A percentile compares a stretch with the other conserved stretches of the same genome.
Conservation (phyloP, 306 rosid genomes). For the Psophocarpus tetragonolobus region DNA sequence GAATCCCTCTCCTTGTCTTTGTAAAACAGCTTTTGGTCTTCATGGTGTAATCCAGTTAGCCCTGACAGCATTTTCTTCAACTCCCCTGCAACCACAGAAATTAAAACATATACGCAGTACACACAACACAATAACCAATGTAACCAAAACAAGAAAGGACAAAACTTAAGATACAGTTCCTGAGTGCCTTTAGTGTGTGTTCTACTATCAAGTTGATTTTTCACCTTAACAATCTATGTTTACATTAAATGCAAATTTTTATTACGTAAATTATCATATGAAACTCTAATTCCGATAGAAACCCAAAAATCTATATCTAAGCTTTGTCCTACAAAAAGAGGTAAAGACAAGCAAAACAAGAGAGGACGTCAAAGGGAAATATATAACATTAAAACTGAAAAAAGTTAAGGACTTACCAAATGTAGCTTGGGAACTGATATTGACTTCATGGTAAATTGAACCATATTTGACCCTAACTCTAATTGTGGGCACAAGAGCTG, state of each 20-base stretch:
- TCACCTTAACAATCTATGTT: background rate
- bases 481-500: conserved; percentile 64
- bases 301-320: background rate
- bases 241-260: background rate
- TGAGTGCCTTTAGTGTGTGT: background rate
- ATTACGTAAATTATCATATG: too few relatives aligned
- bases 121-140: background rate
- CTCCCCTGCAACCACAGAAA: conserved; percentile 55
- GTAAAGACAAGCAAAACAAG: background rate
- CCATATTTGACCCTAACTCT: conserved; percentile 81
- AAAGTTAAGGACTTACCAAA: conserved; percentile 55
- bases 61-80: conserved; percentile 90
- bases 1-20: conserved; percentile 94
- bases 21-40: conserved; percentile 86
- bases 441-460: conserved; percentile 79
- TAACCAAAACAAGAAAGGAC: background rate
- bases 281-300: background rate
- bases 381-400: background rate
- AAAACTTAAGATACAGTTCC: background rate
- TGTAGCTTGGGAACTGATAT: conserved; percentile 77
- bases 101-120: too few relatives aligned
- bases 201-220: background rate
- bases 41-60: conserved; percentile 84
- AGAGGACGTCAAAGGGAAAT: background rate
- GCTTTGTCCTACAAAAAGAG: background rate